Evolutionary conservation across 2,329 filamentous ascomycete genomes (phyloP), one percentile per base, ranked within the genome.

Genomic region (Pezicula radicicola): DNA sequence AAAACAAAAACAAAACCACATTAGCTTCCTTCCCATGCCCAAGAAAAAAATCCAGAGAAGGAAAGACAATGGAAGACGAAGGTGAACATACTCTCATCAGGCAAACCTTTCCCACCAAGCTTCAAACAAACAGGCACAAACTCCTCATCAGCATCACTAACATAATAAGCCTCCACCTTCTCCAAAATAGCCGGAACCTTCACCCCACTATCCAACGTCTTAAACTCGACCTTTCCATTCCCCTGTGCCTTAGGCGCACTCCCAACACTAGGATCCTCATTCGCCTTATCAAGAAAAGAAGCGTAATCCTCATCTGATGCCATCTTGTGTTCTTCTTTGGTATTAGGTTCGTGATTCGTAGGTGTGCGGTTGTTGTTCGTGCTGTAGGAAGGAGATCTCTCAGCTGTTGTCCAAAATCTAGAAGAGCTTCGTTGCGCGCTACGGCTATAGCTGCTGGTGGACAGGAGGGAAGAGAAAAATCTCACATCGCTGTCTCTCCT

Each of bases 261-360:
- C 57, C 85, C 84, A 53, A 83, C 79, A 67, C 83, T 85, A 16
- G 88, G 85, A 66, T 91, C 86, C 63, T 84, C 75, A 73, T 96
- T 96, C 49, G 91, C 90, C 75, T 94, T 94, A 67, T 94, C 80
- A 52, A 97, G 77, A 67, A 97, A 96, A 54, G 87, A 77, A 71
- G 85, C 81, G 75, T 96, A 97, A 56, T 88, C 87, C 55, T 88
- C 84, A 76, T 96, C 91, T 49, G 84, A 86, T 7, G 84, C 81
- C 87, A 89, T 90, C 16, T 61, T 59, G 16, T 49, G 46, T 39
- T 25, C 40, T 28, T 13, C 16, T 45, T 21, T 30, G 13, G 42
- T 27, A 5, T 18, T 16, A 37, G 18, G 15, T 33, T 8, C 30
- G 40, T 25, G 41, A 28, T 27, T 12, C 12, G 33, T 42, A 8